Conservation (phyloP, 2,329 filamentous ascomycete genomes). For the Diaporthe helianthi region DNA sequence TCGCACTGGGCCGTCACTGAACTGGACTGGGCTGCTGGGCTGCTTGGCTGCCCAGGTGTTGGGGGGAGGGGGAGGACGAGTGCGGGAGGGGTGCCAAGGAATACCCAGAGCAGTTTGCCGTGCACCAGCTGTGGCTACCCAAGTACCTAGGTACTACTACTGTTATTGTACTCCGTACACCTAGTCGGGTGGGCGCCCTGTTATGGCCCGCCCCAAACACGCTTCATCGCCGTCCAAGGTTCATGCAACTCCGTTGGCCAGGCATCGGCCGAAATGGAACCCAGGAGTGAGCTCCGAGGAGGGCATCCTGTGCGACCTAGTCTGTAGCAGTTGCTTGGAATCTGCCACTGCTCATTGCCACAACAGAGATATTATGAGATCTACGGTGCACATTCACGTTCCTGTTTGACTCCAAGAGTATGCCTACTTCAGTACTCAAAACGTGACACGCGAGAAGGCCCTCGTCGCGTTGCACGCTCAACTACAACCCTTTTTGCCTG, state of each 20-base stretch:
- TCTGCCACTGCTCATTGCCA: not conserved
- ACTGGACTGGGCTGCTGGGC: no score
- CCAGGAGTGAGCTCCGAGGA: conserved; percentile 1
- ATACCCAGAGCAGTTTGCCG: conserved; percentile 1
- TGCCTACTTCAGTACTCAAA: not conserved
- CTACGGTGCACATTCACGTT: not conserved
- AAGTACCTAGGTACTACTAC: no score
- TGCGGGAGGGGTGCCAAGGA: conserved; percentile 22
- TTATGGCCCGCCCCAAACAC: conserved; percentile 12
- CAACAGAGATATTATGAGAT: not conserved
- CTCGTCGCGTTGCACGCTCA: no score
- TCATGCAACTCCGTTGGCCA: conserved; percentile 25
- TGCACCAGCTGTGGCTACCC: conserved; percentile 8
- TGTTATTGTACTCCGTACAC: not conserved
- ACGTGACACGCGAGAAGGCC: not conserved
- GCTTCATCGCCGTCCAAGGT: conserved; percentile 21
- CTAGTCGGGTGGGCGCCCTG: conserved; percentile 1
- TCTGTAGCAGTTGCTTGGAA: not conserved
- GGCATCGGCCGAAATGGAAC: conserved; percentile 5
- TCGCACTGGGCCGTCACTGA: not conserved
- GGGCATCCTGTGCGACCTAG: not conserved
- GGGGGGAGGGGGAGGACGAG: not conserved
- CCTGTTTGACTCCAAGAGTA: not conserved
- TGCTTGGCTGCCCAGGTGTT: not conserved
- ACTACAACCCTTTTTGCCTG: not conserved